Conservation (phyloP, 495 filamentous ascomycete genomes). For the Aspergillus bertholletiae region DNA sequence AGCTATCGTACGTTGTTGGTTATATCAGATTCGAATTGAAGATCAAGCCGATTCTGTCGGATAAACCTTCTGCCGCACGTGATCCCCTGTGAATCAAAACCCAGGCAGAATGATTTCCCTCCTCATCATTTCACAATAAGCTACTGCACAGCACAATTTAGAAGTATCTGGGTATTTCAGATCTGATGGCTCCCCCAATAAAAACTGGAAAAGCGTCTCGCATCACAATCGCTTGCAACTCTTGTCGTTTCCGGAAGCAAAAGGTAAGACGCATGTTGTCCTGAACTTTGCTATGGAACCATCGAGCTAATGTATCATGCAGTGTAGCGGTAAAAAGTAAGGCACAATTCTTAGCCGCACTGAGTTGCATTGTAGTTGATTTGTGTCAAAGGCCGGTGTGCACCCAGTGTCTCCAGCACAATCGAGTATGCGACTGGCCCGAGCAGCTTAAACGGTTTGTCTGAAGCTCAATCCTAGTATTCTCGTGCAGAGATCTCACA, state of each 20-base stretch:
- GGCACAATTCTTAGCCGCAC: not conserved
- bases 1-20: not conserved
- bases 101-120: not conserved
- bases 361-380: not conserved
- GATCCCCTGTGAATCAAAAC: not conserved
- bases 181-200: slow-evolving; percentile 12
- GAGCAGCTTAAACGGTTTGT: slow-evolving; percentile 36
- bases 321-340: slow-evolving; percentile 40
- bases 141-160: too few species aligned
- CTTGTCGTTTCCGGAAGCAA: slow-evolving; percentile 37
- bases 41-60: too few species aligned
- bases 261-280: slow-evolving; percentile 21
- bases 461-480: not conserved
- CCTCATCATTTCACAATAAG: too few species aligned
- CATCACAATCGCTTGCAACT: slow-evolving; percentile 36
- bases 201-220: slow-evolving; percentile 23
- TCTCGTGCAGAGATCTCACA: not conserved
- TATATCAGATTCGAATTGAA: too few species aligned
- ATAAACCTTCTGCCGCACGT: slow-evolving; percentile 3
- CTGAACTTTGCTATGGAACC: not conserved
- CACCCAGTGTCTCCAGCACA: slow-evolving; percentile 32
- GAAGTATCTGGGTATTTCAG: too few species aligned
- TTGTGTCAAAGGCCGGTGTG: slow-evolving; percentile 28
- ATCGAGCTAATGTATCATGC: slow-evolving; percentile 4
- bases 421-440: slow-evolving; percentile 36